A percentile compares a stretch with the other conserved stretches of the same genome.
Evolutionary conservation across 23 red algal genomes (phyloP).

Genomic region (Chondrus crispus): DNA sequence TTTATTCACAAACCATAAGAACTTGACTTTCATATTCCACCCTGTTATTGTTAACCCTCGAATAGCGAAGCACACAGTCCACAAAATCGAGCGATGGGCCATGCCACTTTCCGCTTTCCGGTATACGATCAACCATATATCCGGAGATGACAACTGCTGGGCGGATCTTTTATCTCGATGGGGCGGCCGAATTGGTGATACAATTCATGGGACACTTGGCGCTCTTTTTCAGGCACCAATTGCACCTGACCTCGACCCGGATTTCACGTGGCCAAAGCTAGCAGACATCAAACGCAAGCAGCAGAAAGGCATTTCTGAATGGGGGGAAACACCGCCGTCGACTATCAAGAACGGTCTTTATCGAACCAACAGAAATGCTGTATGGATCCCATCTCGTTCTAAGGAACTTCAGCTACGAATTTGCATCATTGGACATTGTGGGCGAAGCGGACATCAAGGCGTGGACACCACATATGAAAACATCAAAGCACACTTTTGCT

Average conservation of each 20-base stretch:
- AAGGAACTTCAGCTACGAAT: not conserved
- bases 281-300: not conserved
- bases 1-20: conserved; percentile 9
- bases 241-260: not conserved
- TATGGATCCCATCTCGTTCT: not conserved
- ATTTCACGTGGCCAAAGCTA: not conserved
- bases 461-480: not conserved
- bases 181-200: not conserved
- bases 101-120: not conserved
- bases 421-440: not conserved
- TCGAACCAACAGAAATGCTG: not conserved
- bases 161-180: conserved; percentile 1
- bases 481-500: not conserved
- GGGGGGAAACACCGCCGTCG: too few species aligned
- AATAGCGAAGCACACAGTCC: not conserved
- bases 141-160: conserved; percentile 17
- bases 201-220: not conserved
- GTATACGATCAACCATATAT: not conserved
- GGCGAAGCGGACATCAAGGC: not conserved
- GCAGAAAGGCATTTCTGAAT: not conserved
- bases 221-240: too few species aligned
- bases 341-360: not conserved
- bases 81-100: not conserved
- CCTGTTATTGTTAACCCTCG: not conserved
- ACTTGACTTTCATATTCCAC: conserved; percentile 8